Evolutionary conservation across 345 rosid genomes (phyloP).

Genomic region (Camelina laxa): DNA sequence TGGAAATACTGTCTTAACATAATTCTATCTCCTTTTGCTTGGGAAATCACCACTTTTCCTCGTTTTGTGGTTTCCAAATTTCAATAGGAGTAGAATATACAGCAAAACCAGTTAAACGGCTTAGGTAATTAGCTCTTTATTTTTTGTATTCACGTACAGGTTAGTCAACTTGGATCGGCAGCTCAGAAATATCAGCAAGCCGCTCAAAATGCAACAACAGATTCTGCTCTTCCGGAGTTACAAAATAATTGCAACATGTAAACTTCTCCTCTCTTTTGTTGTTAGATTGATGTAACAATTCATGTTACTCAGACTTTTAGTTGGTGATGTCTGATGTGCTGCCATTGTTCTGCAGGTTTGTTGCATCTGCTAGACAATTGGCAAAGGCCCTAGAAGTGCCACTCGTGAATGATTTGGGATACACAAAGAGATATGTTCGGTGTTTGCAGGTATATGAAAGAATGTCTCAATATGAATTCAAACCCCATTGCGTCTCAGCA

Average conservation of each 20-base stretch:
- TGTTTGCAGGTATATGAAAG: constrained; percentile 80
- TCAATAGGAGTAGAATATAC: not conserved
- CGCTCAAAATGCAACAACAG: constrained; percentile 80
- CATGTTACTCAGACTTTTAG: not conserved
- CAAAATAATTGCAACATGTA: constrained; percentile 92
- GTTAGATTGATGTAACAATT: constrained; percentile 10
- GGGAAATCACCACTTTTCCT: not conserved
- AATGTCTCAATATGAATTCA: constrained; percentile 12
- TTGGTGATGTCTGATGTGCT: constrained; percentile 24
- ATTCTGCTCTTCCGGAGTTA: constrained; percentile 75
- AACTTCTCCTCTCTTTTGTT: constrained; percentile 16
- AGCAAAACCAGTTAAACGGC: not conserved
- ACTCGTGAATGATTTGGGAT: constrained; percentile 96
- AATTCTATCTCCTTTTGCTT: not conserved
- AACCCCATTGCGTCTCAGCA: not conserved
- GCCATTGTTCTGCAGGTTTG: constrained; percentile 66
- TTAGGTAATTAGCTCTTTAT: not conserved
- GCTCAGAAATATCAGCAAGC: constrained; percentile 94
- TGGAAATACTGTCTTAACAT: not conserved
- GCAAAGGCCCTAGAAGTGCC: constrained; percentile 98
- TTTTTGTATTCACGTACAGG: constrained; percentile 51
- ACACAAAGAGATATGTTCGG: constrained; percentile 96
- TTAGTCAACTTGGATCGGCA: constrained; percentile 85
- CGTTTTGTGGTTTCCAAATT: not conserved
- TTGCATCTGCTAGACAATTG: constrained; percentile 94